These are phyloP conservation scores for Plectranthus barbatus DNA, from an alignment of 257 asterid genomes.

Conservation along the genomic window DNA sequence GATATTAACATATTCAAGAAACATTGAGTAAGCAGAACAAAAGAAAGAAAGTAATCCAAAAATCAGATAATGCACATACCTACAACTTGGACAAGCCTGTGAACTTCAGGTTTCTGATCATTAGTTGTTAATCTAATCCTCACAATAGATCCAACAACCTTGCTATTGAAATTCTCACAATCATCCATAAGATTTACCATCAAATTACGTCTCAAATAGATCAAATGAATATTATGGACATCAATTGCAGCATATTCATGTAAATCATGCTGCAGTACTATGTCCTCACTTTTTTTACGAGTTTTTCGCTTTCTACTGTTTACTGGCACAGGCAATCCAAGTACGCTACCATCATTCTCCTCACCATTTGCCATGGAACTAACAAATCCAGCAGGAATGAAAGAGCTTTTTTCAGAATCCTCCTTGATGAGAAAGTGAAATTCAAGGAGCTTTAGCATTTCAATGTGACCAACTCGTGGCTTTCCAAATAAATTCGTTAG, in stretches of 20 bases:
- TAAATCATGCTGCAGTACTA: slow-evolving; percentile 37
- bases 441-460: slow-evolving; percentile 70
- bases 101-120: slow-evolving; percentile 72
- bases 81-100: slow-evolving; percentile 90
- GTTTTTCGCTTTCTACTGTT: slow-evolving; percentile 49
- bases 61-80: slow-evolving; percentile 35
- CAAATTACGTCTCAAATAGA: slow-evolving; percentile 66
- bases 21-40: neutral
- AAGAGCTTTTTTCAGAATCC: slow-evolving; percentile 33
- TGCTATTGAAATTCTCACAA: slow-evolving; percentile 48
- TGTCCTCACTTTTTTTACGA: slow-evolving; percentile 49
- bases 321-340: slow-evolving; percentile 12
- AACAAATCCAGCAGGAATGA: slow-evolving; percentile 63
- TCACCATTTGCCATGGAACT: slow-evolving; percentile 25
- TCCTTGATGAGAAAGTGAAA: slow-evolving; percentile 44
- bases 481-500: slow-evolving; percentile 65
- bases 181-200: slow-evolving; percentile 64
- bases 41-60: neutral
- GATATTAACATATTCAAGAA: neutral
- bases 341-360: slow-evolving; percentile 27
- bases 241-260: slow-evolving; percentile 83
- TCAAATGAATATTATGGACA: slow-evolving; percentile 70
- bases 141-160: slow-evolving; percentile 70
- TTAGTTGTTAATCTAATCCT: slow-evolving; percentile 62
- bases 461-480: slow-evolving; percentile 51